A percentile compares a stretch with the other conserved stretches of the same genome.
These are phyloP conservation scores for Anaeromyces robustus DNA, from an alignment of 192 early-diverging fungal species.

Conservation along the genomic window DNA sequence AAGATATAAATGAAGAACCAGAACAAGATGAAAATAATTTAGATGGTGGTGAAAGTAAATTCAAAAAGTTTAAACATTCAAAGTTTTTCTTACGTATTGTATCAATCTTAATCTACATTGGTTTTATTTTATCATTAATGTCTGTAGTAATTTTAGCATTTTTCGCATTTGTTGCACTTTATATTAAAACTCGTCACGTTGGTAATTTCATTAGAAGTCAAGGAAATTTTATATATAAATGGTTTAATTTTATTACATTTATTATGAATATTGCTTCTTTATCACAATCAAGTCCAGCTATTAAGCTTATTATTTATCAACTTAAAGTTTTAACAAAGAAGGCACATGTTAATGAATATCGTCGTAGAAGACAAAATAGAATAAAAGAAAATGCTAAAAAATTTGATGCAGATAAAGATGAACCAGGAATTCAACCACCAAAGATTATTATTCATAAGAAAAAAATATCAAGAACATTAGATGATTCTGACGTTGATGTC, in stretches of 20 bases:
- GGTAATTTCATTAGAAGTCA: background rate
- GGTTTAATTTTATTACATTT: background rate
- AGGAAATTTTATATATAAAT: background rate
- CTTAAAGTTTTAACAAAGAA: background rate
- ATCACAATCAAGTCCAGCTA: background rate
- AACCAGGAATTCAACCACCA: background rate
- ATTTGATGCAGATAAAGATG: background rate
- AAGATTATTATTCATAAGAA: background rate
- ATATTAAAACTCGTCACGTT: background rate
- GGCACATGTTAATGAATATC: background rate
- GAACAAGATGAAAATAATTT: background rate
- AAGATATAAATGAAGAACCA: too few species aligned
- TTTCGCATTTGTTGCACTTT: background rate
- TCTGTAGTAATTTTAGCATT: background rate
- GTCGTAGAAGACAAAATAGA: background rate
- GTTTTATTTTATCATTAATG: background rate
- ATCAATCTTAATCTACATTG: background rate
- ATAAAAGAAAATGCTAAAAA: background rate
- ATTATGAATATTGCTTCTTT: background rate
- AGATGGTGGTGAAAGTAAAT: background rate
- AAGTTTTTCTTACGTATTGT: background rate
- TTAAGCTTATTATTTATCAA: background rate
- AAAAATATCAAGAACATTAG: background rate
- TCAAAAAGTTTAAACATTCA: background rate
- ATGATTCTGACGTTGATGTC: background rate